Conservation (phyloP, 805 yeast genomes). For the Suhomyces sp. region DNA sequence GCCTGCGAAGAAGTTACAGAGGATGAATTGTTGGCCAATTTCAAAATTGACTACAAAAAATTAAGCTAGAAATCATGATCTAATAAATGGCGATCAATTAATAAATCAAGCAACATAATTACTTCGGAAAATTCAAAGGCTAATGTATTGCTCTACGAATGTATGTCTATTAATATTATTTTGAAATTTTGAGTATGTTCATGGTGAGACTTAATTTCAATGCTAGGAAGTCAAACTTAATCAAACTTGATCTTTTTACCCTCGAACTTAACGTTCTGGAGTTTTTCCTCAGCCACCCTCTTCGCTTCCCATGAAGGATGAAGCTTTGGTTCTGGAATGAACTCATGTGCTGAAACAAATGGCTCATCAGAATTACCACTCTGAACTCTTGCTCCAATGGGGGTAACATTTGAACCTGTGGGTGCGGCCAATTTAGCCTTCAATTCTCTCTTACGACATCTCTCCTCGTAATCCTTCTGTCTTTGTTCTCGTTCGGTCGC, state of each 20-base stretch:
- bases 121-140: no score
- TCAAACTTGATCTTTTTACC: constrained; percentile 88
- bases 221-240: no score
- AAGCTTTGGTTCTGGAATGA: constrained; percentile 20
- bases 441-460: constrained; percentile 64
- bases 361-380: constrained; percentile 1
- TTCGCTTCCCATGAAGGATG: constrained; percentile 99
- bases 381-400: constrained; percentile 34
- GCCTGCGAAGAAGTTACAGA: constrained; percentile 40
- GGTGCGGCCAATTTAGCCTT: constrained; percentile 43
- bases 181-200: no score
- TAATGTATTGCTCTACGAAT: no score
- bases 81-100: no score
- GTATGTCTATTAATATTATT: no score
- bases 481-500: constrained; percentile 57
- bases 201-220: no score
- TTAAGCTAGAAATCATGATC: constrained; percentile 8
- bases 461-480: constrained; percentile 67
- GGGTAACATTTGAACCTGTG: constrained; percentile 40
- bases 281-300: constrained; percentile 65
- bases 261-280: constrained; percentile 62
- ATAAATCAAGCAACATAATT: no score
- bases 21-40: constrained; percentile 24
- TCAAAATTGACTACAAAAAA: constrained; percentile 25
- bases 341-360: constrained; percentile 8